phyloP scores from a whole-genome alignment of 306 rosid genomes.

The Cyclanthera cordifolia region DNA sequence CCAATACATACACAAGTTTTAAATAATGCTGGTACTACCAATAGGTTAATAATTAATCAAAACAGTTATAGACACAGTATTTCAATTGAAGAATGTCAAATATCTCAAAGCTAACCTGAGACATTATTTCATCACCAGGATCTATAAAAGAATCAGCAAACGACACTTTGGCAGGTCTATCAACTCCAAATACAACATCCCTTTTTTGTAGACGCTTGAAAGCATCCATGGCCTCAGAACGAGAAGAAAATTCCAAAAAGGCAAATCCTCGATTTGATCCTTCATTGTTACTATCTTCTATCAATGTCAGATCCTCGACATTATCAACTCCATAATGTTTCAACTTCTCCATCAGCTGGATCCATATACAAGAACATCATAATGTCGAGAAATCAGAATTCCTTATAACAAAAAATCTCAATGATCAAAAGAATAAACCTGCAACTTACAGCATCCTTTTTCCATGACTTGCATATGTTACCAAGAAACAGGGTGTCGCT shows the following conservation, averaged over 20 bases:
- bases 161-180: conserved; percentile 94
- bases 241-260: conserved; percentile 84
- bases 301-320: conserved; percentile 87
- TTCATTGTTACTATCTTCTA: conserved; percentile 74
- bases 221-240: conserved; percentile 97
- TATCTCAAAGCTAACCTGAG: conserved; percentile 59
- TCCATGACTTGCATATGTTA: conserved; percentile 95
- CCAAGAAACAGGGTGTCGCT: conserved; percentile 94
- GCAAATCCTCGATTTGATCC: conserved; percentile 97
- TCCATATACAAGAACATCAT: conserved; percentile 24
- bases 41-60: neutral
- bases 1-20: neutral
- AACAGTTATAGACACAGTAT: neutral
- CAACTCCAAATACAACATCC: conserved; percentile 91
- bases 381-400: conserved; percentile 26
- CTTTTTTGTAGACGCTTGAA: conserved; percentile 87
- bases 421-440: conserved; percentile 9
- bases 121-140: conserved; percentile 95
- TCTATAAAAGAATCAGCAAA: conserved; percentile 97
- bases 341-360: conserved; percentile 83
- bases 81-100: conserved; percentile 9
- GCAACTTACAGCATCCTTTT: conserved; percentile 75
- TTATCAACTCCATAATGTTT: conserved; percentile 83
- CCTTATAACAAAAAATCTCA: conserved; percentile 14
- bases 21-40: too few species aligned